Conservation (phyloP, 768 basidiomycete species). For the Lactarius psammicola region DNA sequence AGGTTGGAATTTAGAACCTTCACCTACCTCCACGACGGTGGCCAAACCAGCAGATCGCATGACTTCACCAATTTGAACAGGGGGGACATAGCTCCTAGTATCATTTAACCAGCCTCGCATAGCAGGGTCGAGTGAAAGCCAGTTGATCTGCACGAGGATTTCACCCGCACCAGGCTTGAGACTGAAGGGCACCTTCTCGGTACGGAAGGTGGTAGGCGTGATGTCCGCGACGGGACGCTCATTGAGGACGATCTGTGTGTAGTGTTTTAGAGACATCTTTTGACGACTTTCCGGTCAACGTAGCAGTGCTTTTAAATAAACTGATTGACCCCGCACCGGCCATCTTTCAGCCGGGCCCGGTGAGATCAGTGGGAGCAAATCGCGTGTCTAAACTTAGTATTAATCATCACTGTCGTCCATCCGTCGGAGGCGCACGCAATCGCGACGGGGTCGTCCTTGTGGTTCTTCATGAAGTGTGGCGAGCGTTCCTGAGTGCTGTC, state of each 20-base stretch:
- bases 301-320: neutral
- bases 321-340: neutral
- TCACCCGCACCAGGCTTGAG: conserved; percentile 53
- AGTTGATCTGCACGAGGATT: conserved; percentile 73
- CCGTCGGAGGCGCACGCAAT: neutral
- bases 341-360: neutral
- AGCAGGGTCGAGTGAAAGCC: conserved; percentile 84
- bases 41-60: conserved; percentile 74
- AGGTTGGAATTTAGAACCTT: conserved; percentile 50
- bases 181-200: conserved; percentile 51
- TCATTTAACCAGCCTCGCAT: conserved; percentile 85
- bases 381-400: neutral
- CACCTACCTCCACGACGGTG: conserved; percentile 58
- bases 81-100: conserved; percentile 61
- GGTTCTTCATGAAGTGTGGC: neutral
- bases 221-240: conserved; percentile 70
- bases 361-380: neutral
- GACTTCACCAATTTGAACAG: conserved; percentile 43
- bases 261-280: conserved; percentile 33
- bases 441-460: neutral
- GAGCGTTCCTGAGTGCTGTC: neutral
- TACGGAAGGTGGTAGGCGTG: conserved; percentile 70
- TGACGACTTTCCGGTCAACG: neutral
- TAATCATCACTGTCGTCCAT: neutral
- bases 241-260: conserved; percentile 71